These are phyloP conservation scores for Berberis vulgaris DNA, from an alignment of 164 flowering plant species.

Conservation along the genomic window DNA sequence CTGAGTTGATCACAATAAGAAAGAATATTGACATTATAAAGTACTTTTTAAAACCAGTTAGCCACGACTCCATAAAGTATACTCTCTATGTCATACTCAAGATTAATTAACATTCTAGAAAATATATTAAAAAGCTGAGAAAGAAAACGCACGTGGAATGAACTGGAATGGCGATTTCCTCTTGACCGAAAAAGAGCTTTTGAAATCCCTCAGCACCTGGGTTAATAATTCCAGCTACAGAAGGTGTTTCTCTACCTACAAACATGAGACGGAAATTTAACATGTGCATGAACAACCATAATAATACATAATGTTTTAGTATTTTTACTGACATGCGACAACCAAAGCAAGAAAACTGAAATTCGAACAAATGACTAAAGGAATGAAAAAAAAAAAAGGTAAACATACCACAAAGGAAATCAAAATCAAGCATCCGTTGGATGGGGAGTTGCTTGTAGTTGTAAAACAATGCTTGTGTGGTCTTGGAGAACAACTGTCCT, in stretches of 20 bases:
- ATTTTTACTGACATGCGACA: no score
- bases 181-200: conserved; percentile 96
- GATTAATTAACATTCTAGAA: no score
- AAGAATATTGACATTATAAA: no score
- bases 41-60: no score
- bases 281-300: no score
- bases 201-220: conserved; percentile 98
- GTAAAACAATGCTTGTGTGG: conserved; percentile 92
- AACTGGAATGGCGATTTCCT: conserved; percentile 97
- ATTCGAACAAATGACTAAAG: not conserved
- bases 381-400: not conserved
- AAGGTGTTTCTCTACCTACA: conserved; percentile 93
- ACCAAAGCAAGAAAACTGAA: not conserved
- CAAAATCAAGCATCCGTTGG: conserved; percentile 99
- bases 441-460: conserved; percentile 96
- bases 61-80: no score
- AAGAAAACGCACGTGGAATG: conserved; percentile 57
- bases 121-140: not conserved
- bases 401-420: conserved; percentile 83
- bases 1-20: no score
- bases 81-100: no score
- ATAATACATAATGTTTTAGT: no score
- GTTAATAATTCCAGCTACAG: conserved; percentile 93
- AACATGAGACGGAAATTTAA: conserved; percentile 1
- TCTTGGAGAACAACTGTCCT: conserved; percentile 86